Base-by-base conservation (phyloP, 1,139 yeast species). In the Barnettozyma hawaiiensis region DNA sequence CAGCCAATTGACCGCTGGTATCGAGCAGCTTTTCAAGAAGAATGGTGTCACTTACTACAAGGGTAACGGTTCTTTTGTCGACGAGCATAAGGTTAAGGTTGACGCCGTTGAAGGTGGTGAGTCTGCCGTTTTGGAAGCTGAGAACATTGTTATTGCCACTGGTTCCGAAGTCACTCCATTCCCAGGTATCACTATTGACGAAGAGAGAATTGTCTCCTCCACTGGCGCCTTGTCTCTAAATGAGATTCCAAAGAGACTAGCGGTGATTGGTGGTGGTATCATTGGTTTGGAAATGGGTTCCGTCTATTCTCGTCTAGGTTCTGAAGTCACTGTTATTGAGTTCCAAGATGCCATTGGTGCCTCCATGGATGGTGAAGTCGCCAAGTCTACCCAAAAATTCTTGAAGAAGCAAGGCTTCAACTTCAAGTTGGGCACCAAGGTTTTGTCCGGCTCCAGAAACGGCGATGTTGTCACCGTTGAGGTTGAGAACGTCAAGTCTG, bases 251-350 rank as follows among this genome's bases (percentile, higher is more conserved):
- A 87, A 94, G 76, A 81, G 78, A 65, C 62, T 94, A 62, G 83
- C 95, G 56, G 80, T 94, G 68, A 92, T 94, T 60, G 99, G 99
- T 66, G 99, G 97, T 70, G 98, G 99, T 75, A 92, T 94, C 70
- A 94, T 94, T 64, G 99, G 99, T 62, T 78, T 94, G 58, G 99
- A 94, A 73, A 92, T 94, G 97, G 98, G 96, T 51, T 89, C 97
- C 29, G 98, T 94, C 40, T 94, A 95, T 84, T 72, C 94, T 46
- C 81, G 98, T 70, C 73, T 94, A 59, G 99, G 99, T 39, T 73
- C 96, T 41, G 90, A 92, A 71, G 98, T 94, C 51, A 90, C 97
- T 41, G 84, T 94, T 44, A 70, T 94, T 51, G 99, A 94, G 74
- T 94, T 79, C 78, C 87, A 83, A 69, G 74, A 75, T 59, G 77